Evolutionary conservation across 1,284 basidiomycete species (phyloP).

Genomic region (Pholiota adiposa): DNA sequence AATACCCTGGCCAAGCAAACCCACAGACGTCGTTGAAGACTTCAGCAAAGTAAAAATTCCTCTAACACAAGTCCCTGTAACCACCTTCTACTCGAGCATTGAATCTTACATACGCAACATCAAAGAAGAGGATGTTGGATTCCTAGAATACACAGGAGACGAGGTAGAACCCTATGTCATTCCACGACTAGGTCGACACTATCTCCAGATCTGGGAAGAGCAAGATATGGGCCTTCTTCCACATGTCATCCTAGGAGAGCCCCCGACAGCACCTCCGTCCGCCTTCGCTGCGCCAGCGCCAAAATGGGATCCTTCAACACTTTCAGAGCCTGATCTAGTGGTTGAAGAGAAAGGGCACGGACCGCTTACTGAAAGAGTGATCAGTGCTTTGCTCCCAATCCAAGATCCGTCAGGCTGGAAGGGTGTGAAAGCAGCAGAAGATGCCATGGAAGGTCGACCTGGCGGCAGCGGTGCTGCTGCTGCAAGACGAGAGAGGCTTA

Average conservation of each 20-base stretch:
- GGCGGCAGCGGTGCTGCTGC: conserved; percentile 75
- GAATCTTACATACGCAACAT: conserved; percentile 87
- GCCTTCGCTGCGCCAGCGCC: conserved; percentile 49
- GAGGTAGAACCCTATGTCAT: conserved; percentile 86
- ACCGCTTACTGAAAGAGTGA: conserved; percentile 79
- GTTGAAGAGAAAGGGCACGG: conserved; percentile 79
- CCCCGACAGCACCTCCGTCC: conserved; percentile 35
- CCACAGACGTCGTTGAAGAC: conserved; percentile 83
- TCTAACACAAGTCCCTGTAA: conserved; percentile 61
- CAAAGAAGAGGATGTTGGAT: conserved; percentile 90
- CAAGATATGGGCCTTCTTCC: conserved; percentile 62
- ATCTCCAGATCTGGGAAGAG: conserved; percentile 90
- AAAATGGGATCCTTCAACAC: conserved; percentile 75
- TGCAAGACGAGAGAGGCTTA: conserved; percentile 71
- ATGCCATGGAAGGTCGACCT: conserved; percentile 80
- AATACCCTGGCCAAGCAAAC: conserved; percentile 78
- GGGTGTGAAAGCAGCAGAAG: conserved; percentile 77
- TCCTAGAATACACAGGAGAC: conserved; percentile 86
- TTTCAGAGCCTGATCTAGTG: conserved; percentile 64
- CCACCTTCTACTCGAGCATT: conserved; percentile 82
- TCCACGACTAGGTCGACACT: conserved; percentile 88
- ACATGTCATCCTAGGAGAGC: conserved; percentile 39
- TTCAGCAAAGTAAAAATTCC: conserved; percentile 84
- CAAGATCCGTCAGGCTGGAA: conserved; percentile 69
- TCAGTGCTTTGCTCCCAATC: conserved; percentile 77